Base-by-base conservation (phyloP, 768 basidiomycete species). In the Hericium coralloides region DNA sequence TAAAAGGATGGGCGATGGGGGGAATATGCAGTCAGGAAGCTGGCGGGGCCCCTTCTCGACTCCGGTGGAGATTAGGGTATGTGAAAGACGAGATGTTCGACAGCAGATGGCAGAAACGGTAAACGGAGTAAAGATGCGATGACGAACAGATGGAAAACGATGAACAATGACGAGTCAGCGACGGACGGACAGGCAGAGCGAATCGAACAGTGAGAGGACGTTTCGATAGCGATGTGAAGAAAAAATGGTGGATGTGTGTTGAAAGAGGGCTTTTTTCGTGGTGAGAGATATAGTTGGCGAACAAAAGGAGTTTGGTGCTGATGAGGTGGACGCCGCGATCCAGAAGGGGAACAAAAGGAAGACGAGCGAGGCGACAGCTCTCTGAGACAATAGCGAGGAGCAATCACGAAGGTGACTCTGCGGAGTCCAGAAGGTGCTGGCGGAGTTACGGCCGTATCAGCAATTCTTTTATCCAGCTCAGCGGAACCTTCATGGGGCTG, bases 61-160 rank as follows among this genome's bases (percentile, higher is more conserved):
- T 23, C n/a, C 41, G 53, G 43, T 14, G 53, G 48, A 51, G 38
- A 53, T 50, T 41, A 36, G 52, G 38, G 15, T 31, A 15, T 3
- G 54, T 23, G 39, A 43, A 49, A 60, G 18, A 56, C 15, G 38
- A 51, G 18, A 52, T 37, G 52, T 22, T 60, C 37, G 52, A 41
- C 10, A 53, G 15, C 52, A 50, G n/a, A 39, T 53, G 52, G 52
- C 53, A 37, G 31, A 49, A 31, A 38, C 49, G 47, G 26, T 43
- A 20, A 25, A 49, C 47, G 38, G 47, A 49, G 56, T 59, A 60
- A 54, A 58, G 52, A 56, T 56, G 62, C 59, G 58, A 64, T 62
- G 66, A 65, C 64, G 60, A 64, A 67, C 62, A 65, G 61, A 65
- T 65, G 66, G 66, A 61, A 62, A 65, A 66, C 58, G 66, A 69